Base-by-base conservation (phyloP, 805 yeast species). In the Teunomyces cretensis region DNA sequence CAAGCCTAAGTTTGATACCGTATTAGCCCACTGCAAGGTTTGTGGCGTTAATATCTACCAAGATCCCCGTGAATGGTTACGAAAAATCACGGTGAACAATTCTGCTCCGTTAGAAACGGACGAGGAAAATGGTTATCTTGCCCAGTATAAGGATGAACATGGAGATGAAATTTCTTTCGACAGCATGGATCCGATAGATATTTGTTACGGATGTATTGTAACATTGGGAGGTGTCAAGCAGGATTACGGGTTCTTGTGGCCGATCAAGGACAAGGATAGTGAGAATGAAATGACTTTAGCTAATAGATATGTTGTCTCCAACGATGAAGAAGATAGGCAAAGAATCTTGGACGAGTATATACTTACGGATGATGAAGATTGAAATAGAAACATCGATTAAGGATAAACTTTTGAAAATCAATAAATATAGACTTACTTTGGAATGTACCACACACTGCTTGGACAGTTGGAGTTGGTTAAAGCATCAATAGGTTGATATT, bases 141-240 rank as follows among this genome's bases (percentile, higher is more conserved):
- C 42, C 24, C 37, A 42, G 28, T 62, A 55, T 44, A 30, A 40
- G 22, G 44, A 42, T 32, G 24, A 27, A 16, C 31, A 17, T 12
- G 36, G 30, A 7, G 42, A n/a, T 47, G 54, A 26, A 57, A 60
- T 27, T 60, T 52, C 24, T 31, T 35, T 47, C 51, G 40, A 45
- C 41, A 33, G 33, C 17, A 41, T 19, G 6, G 42, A 46, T 1
- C 64, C 42, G 24, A 48, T 59, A n/a, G 58, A 67, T n/a, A 54
- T 85, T 7, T 88, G 96, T 58, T 88, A 86, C 55, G 96, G 94
- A 2, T 88, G 96, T 58, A 72, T 81, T 30, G 84, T 84, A 1
- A 79, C 82, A 9, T 56, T 86, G 43, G 78, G 80, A 4, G 80
- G 50, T 46, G 70, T 40, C 47, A 58, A 37, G 14, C 54, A 58